Conservation (phyloP, 371 early-diverging fungal species). For the Conidiobolus incongruus region DNA sequence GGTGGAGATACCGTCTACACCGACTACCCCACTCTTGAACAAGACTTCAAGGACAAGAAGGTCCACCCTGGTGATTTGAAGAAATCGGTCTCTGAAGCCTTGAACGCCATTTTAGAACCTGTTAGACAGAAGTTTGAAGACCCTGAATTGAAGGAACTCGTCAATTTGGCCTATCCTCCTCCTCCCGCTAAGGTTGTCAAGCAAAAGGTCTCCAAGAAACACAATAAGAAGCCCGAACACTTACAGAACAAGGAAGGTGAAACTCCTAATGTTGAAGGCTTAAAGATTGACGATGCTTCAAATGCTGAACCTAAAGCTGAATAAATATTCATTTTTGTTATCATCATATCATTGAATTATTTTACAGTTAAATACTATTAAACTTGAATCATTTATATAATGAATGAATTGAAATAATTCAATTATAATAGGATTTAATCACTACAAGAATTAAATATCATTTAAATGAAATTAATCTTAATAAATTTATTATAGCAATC, state of each 20-base stretch:
- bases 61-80: constrained; percentile 98
- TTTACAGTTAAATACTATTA: too few species aligned
- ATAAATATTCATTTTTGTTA: too few species aligned
- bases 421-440: too few species aligned
- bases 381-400: too few species aligned
- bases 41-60: constrained; percentile 65
- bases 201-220: constrained; percentile 19
- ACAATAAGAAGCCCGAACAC: constrained; percentile 4
- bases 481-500: too few species aligned
- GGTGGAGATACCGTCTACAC: constrained; percentile 69
- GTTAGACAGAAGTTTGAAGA: constrained; percentile 51
- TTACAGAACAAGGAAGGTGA: neutral
- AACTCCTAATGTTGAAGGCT: too few species aligned
- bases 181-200: constrained; percentile 11
- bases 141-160: constrained; percentile 34
- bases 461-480: too few species aligned
- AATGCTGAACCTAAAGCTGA: too few species aligned
- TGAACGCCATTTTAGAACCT: constrained; percentile 82
- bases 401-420: too few species aligned
- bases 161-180: constrained; percentile 43
- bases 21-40: constrained; percentile 50
- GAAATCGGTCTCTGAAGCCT: constrained; percentile 54
- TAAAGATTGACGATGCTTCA: too few species aligned
- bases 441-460: too few species aligned
- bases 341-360: too few species aligned